Base-by-base conservation (phyloP, 129 eudicot species). In the Helichrysum umbraculigerum region DNA sequence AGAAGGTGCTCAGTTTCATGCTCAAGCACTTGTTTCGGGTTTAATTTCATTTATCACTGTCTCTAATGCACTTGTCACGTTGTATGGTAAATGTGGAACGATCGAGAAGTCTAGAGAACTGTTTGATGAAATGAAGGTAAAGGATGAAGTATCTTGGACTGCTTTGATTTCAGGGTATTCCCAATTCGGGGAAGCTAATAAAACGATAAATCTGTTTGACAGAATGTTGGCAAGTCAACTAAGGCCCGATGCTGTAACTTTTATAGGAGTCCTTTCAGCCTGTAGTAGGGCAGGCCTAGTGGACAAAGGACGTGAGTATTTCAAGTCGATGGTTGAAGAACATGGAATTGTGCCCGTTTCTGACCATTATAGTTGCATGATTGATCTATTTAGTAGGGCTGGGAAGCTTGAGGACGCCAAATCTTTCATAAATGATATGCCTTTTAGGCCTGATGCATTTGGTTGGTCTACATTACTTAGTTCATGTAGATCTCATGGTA, bases 361-460 rank as follows among this genome's bases (percentile, higher is more conserved):
- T 54, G 97, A 89, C 80, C 98, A 94, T 72, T 89, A 88, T 47
- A 87, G 93, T 73, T 94, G 97, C 78, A 94, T 91, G 98, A 94
- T 94, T 41, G 98, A 94, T 87, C 79, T 94, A 73, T 87, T 71
- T 62, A 91, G 98, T 37, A 79, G 97, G 41, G 87, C 98, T 5
- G 98, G 98, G 54, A 59, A 72, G 69, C 81, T 94, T 82, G 85
- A 85, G 51, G 93, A 87, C 35, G 91, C 98, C 4, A 87, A 83
- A 82, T 41, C 30, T 44, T 94, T 88, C 47, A 91, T 94, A 76
- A 76, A 79, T 7, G 66, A 86, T 66, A 94, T 94, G 98, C 97
- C 98, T 47, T 84, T 29, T 50, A 56, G 33, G 41, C 97, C 98
- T 2, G 98, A 91, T 79, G 87, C 87, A 19, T 77, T 88, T 52